Percentiles rank a stretch among this genome's conserved stretches.
These are phyloP conservation scores for Saccharomycopsis lassenensis DNA, from an alignment of 805 yeast genomes.

Conservation along the genomic window DNA sequence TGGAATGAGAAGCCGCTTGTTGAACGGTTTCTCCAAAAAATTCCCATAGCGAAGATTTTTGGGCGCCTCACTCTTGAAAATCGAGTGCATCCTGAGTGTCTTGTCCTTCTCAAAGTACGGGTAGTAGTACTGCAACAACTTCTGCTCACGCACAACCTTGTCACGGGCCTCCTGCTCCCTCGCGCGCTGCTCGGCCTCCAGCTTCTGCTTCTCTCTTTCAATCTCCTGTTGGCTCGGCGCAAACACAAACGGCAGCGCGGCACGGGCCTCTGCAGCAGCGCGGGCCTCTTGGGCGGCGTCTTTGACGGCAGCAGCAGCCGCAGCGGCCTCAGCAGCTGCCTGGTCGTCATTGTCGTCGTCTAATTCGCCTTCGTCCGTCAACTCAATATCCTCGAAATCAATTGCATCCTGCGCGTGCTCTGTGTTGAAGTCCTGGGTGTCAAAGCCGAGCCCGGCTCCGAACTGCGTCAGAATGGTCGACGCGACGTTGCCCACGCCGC, in stretches of 20 bases:
- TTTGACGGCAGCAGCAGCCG: too few relatives aligned
- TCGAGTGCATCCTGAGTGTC: constrained; percentile 50
- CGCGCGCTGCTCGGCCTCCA: constrained; percentile 7
- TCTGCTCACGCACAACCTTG: constrained; percentile 20
- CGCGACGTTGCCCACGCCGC: constrained; percentile 14
- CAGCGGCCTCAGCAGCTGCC: not conserved
- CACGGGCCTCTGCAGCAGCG: too few relatives aligned
- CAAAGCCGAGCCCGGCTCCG: constrained; percentile 14
- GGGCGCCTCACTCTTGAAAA: constrained; percentile 53
- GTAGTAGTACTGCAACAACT: constrained; percentile 37
- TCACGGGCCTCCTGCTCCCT: too few relatives aligned
- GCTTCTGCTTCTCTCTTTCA: constrained; percentile 18
- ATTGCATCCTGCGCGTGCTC: constrained; percentile 86
- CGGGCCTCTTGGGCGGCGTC: too few relatives aligned
- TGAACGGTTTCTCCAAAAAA: constrained; percentile 12
- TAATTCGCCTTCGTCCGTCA: constrained; percentile 18
- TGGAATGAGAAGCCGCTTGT: constrained; percentile 9
- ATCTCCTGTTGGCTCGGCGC: too few relatives aligned
- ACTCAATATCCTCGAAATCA: constrained; percentile 64
- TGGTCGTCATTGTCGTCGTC: constrained; percentile 5
- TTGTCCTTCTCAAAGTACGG: constrained; percentile 51
- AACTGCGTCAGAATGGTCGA: constrained; percentile 11
- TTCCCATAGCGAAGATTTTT: constrained; percentile 24
- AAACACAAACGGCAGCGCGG: too few relatives aligned
- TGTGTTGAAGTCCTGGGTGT: constrained; percentile 22